These are phyloP conservation scores for Penstemon eatonii DNA, from an alignment of 257 asterid genomes.

Conservation along the genomic window DNA sequence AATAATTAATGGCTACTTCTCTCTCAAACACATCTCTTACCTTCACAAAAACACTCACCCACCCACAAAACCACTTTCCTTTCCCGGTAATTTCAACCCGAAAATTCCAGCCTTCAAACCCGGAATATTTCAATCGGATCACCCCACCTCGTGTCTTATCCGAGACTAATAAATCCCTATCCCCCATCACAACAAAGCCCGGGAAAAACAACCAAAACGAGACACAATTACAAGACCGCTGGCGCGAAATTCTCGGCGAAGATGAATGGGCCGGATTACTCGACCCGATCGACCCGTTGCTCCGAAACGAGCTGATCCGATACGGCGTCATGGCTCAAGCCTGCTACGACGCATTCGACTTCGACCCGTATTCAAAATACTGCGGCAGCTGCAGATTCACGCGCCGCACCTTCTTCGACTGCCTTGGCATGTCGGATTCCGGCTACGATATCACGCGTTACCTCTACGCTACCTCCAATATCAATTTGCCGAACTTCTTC, in stretches of 20 bases:
- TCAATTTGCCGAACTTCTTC: slow-evolving; percentile 48
- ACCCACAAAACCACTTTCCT: not conserved
- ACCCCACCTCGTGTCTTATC: slow-evolving; percentile 14
- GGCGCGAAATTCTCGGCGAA: slow-evolving; percentile 43
- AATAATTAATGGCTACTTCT: slow-evolving; percentile 16
- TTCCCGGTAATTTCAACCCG: not conserved
- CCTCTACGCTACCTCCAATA: slow-evolving; percentile 47
- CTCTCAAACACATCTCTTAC: slow-evolving; percentile 21
- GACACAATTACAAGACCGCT: slow-evolving; percentile 23
- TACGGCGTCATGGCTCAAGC: slow-evolving; percentile 57
- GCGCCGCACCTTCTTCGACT: slow-evolving; percentile 29
- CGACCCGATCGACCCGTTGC: slow-evolving; percentile 46
- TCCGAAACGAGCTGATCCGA: slow-evolving; percentile 41
- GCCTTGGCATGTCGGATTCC: slow-evolving; percentile 26
- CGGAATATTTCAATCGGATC: not conserved
- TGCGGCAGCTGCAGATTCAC: slow-evolving; percentile 45
- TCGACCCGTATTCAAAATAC: slow-evolving; percentile 47
- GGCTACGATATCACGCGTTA: slow-evolving; percentile 45
- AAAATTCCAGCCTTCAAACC: not conserved
- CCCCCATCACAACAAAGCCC: slow-evolving; percentile 14
- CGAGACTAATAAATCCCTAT: slow-evolving; percentile 7
- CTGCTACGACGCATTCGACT: slow-evolving; percentile 53
- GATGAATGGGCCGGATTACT: slow-evolving; percentile 51
- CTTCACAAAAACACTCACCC: slow-evolving; percentile 17
- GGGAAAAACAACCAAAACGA: not conserved